Conservation (phyloP, 176 grass and related monocot species). For the Phragmites australis region DNA sequence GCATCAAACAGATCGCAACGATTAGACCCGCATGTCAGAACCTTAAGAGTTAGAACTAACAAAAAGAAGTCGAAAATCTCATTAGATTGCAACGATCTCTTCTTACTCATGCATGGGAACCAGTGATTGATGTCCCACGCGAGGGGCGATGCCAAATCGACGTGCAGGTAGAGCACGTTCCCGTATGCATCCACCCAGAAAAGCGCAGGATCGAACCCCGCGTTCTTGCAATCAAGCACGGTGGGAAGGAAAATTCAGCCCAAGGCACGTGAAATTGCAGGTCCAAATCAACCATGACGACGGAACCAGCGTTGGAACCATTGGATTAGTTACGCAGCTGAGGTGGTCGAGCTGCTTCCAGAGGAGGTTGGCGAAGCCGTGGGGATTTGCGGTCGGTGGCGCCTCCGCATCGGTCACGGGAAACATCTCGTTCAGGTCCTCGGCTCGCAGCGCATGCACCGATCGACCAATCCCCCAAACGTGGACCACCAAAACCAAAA, state of each 20-base stretch:
- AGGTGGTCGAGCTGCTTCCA: constrained; percentile 99
- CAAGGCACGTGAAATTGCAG: not conserved
- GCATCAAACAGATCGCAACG: no score
- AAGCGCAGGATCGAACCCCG: constrained; percentile 88
- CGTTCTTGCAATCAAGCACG: constrained; percentile 58
- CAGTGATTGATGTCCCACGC: constrained; percentile 89
- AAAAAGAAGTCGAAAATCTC: not conserved
- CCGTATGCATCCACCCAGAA: constrained; percentile 86
- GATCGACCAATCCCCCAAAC: no score
- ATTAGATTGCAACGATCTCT: not conserved
- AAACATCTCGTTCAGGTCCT: constrained; percentile 86
- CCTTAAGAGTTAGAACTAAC: not conserved
- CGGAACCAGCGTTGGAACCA: not conserved
- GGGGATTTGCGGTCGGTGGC: constrained; percentile 60
- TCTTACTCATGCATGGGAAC: constrained; percentile 83
- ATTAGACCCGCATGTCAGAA: no score
- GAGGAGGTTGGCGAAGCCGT: constrained; percentile 84
- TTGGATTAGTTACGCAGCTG: constrained; percentile 37
- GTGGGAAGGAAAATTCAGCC: not conserved
- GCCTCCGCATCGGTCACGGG: constrained; percentile 72
- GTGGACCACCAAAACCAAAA: not conserved
- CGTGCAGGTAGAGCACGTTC: constrained; percentile 90
- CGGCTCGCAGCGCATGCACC: constrained; percentile 62
- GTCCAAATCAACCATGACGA: not conserved
- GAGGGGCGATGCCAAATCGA: constrained; percentile 80